These are phyloP conservation scores for Corallochytrium limacisporum DNA, from an alignment of 78 protist species.

Conservation along the genomic window DNA sequence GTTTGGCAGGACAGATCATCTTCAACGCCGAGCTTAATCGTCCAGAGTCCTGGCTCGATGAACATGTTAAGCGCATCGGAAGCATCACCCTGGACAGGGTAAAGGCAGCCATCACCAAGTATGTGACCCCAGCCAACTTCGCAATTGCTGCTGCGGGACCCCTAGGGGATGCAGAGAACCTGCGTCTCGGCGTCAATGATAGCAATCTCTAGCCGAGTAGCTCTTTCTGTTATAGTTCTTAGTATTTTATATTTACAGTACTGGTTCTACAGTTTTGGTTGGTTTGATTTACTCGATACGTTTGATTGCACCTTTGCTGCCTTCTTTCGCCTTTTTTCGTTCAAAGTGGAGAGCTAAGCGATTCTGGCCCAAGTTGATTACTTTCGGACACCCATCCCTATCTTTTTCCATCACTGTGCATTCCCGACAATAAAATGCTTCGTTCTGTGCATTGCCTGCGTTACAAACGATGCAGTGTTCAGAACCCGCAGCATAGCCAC, in stretches of 20 bases:
- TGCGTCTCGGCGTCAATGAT: too few species aligned
- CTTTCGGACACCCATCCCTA: constrained; percentile 90
- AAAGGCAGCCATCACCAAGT: background rate
- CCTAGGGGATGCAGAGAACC: too few species aligned
- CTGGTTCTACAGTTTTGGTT: too few species aligned
- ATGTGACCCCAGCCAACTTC: background rate
- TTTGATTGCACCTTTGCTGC: too few species aligned
- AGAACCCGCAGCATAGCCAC: constrained; percentile 70
- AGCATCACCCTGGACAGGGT: background rate
- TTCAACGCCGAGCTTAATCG: background rate
- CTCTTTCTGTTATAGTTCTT: too few species aligned
- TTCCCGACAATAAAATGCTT: constrained; percentile 85
- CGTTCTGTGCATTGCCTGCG: too few species aligned
- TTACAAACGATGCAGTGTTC: background rate
- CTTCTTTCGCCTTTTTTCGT: too few species aligned
- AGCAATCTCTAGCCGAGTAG: too few species aligned
- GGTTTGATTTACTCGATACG: too few species aligned
- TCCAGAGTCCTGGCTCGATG: background rate
- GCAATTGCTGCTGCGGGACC: background rate
- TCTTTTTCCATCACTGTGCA: constrained; percentile 84
- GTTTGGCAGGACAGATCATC: background rate
- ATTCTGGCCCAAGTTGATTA: constrained; percentile 82
- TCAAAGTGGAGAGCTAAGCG: too few species aligned
- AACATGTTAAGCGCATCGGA: background rate
- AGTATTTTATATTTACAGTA: too few species aligned